A percentile compares a stretch with the other conserved stretches of the same genome.
Conservation (phyloP, 805 yeast species). For the Saturnispora quitensis region DNA sequence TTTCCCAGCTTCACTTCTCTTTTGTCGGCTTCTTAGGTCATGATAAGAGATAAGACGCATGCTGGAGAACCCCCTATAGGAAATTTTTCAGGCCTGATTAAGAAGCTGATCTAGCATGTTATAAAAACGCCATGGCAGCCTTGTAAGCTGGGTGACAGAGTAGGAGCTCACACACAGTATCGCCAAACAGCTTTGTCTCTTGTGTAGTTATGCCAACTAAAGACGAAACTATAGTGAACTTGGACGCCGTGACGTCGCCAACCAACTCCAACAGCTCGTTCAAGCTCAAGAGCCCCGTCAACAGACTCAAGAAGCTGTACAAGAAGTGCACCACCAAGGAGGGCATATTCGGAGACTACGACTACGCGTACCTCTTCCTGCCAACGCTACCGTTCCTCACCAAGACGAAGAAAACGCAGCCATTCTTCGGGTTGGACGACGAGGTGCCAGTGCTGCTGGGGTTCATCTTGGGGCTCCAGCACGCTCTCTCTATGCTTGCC, state of each 20-base stretch:
- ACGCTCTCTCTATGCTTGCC: conserved; percentile 83
- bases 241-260: background rate
- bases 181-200: background rate
- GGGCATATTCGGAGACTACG: conserved; percentile 79
- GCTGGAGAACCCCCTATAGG: background rate
- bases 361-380: conserved; percentile 68
- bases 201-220: background rate
- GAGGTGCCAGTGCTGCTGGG: conserved; percentile 78
- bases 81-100: background rate
- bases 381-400: conserved; percentile 68
- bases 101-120: background rate
- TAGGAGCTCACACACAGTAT: background rate
- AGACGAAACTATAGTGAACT: background rate
- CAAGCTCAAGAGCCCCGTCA: background rate
- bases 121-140: background rate
- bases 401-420: conserved; percentile 42
- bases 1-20: background rate
- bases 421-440: conserved; percentile 73
- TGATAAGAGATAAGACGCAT: conserved; percentile 1
- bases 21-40: background rate
- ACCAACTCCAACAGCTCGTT: background rate
- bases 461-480: conserved; percentile 75
- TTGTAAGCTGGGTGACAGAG: background rate
- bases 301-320: background rate
- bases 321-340: conserved; percentile 52